Evolutionary conservation across 495 filamentous ascomycete species (phyloP).

Genomic region (Trichocladium uniseriatum): DNA sequence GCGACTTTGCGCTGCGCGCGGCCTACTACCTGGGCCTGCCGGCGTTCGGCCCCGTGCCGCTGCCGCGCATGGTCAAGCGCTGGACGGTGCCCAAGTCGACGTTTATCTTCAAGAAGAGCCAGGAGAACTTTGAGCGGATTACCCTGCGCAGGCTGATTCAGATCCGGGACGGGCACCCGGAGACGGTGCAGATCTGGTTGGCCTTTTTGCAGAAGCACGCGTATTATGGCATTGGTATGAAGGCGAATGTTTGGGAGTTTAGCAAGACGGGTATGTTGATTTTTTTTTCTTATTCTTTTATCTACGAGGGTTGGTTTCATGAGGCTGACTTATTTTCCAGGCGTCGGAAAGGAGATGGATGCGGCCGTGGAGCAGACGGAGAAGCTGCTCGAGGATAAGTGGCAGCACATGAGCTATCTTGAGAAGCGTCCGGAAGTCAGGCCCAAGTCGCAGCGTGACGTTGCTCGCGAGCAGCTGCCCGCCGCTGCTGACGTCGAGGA

Average conservation of each 20-base stretch:
- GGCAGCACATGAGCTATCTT: constrained; percentile 51
- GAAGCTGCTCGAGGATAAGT: constrained; percentile 51
- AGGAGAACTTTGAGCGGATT: constrained; percentile 94
- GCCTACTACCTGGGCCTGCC: constrained; percentile 89
- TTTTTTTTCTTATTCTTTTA: not conserved
- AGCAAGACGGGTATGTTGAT: constrained; percentile 51
- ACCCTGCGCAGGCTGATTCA: constrained; percentile 82
- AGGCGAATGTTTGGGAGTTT: constrained; percentile 92
- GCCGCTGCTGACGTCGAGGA: constrained; percentile 47
- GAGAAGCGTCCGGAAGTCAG: constrained; percentile 51
- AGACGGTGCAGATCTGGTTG: constrained; percentile 82
- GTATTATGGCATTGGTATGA: constrained; percentile 95
- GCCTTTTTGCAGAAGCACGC: constrained; percentile 83
- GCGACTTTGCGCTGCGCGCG: constrained; percentile 88
- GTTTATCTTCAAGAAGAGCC: constrained; percentile 93
- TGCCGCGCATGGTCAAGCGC: constrained; percentile 74
- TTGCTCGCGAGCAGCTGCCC: constrained; percentile 41
- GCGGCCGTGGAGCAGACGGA: constrained; percentile 47
- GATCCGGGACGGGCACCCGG: constrained; percentile 85
- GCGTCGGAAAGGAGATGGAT: constrained; percentile 58
- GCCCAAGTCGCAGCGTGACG: constrained; percentile 53
- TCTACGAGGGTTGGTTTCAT: not conserved
- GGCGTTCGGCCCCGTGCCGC: constrained; percentile 77
- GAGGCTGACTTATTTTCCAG: constrained; percentile 30
- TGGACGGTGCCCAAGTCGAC: constrained; percentile 89